Percentiles rank a stretch among this genome's conserved stretches.
These are phyloP conservation scores for Posidonia australis DNA, from an alignment of 106 monocot genomes.

Conservation along the genomic window DNA sequence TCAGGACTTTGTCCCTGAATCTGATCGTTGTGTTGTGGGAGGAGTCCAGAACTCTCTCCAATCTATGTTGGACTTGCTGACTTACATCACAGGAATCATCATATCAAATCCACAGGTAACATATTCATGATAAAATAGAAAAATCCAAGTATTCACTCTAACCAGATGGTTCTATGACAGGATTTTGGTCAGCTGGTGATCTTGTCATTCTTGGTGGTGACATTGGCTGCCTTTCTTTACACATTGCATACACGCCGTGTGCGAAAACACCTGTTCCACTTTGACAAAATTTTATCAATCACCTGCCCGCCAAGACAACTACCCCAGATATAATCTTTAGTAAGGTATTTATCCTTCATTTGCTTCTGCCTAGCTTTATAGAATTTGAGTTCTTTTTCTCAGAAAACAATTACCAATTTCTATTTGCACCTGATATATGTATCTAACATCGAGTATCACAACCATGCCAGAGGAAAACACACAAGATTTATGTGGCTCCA, in stretches of 20 bases:
- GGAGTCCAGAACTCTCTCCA: conserved; percentile 93
- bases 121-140: background rate
- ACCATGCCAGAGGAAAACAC: no score
- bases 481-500: no score
- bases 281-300: conserved; percentile 45
- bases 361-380: no score
- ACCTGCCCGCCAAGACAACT: background rate
- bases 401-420: no score
- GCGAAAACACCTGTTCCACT: conserved; percentile 77
- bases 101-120: conserved; percentile 65
- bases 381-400: no score
- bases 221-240: conserved; percentile 55
- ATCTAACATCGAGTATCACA: no score
- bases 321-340: background rate
- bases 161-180: conserved; percentile 19
- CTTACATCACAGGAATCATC: conserved; percentile 74
- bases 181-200: conserved; percentile 72
- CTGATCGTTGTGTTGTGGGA: conserved; percentile 82
- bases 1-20: conserved; percentile 76
- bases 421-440: no score
- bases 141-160: no score
- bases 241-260: conserved; percentile 58
- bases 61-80: conserved; percentile 73
- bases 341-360: no score
- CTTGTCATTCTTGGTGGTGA: conserved; percentile 64